Evolutionary conservation across 2,329 filamentous ascomycete genomes (phyloP), one percentile per base, ranked within the genome.

Genomic region (Pseudopithomyces chartarum): DNA sequence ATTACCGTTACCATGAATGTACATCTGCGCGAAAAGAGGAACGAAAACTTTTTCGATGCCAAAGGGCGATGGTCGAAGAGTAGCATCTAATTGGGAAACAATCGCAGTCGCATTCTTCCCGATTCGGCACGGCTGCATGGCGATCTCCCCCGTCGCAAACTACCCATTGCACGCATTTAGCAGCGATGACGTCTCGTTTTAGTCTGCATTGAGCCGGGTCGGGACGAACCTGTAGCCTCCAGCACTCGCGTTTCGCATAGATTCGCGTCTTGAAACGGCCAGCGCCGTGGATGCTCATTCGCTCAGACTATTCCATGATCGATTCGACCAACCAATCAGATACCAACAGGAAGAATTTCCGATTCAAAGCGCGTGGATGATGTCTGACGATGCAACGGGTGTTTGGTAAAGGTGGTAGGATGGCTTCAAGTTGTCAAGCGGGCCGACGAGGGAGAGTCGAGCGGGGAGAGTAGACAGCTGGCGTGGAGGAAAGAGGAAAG

Each of bases 231-330:
- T 43, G 48, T 34, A 44, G 23, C 12, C 36, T 39, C 8, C 19
- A 23, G 45, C 33, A n/a, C 29, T 22, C 26, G 38, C 22, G 52
- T 55, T 54, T 55, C 46, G 47, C 52, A 58, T 52, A 40, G 15
- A 17, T 20, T 58, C 56, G 52, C 56, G 47, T 58, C 56, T 22
- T 52, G 52, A 47, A 36, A 55, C 47, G 42, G 50, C 42, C 51
- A 57, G 50, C 32, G 39, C n/a, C 2, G 13, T 38, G 2, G 15
- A 6, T 26, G 29, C 32, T 40, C 17, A 39, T 54, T 54, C n/a
- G 38, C 38, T 19, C n/a, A 7, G 2, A n/a, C 7, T 19, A 6
- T 19, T 13, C 12, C 34, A 38, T 12, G 12, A 34, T 38, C 26
- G 32, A 12, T 36, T 6, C 45, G 12, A 8, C 3, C 2, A 20